These are phyloP conservation scores for Entomortierella parvispora DNA, from an alignment of 192 early-diverging fungal species.

Conservation along the genomic window DNA sequence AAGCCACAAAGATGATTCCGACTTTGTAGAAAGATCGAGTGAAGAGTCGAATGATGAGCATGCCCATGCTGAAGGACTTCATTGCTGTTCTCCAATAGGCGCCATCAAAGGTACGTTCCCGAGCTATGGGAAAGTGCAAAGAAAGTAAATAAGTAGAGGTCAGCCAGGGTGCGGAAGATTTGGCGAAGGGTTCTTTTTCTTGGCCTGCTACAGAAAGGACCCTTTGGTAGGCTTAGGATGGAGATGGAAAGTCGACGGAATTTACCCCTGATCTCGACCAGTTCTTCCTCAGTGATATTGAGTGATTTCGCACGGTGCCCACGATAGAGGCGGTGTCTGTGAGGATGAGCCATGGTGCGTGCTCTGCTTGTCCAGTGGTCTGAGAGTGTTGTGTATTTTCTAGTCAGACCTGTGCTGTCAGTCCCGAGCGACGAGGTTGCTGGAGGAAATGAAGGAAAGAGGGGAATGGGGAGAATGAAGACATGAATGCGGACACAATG, in stretches of 20 bases:
- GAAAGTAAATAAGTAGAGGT: not conserved
- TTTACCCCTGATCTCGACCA: constrained; percentile 62
- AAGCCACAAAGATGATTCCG: constrained; percentile 65
- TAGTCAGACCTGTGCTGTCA: too few species aligned
- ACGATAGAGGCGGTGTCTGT: constrained; percentile 50
- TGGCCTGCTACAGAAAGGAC: too few species aligned
- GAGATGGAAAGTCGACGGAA: not conserved
- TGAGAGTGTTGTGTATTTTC: too few species aligned
- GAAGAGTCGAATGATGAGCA: constrained; percentile 65
- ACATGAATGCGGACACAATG: not conserved
- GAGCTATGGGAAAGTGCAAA: constrained; percentile 42
- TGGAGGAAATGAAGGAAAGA: too few species aligned
- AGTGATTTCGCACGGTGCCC: constrained; percentile 59
- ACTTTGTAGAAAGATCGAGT: constrained; percentile 64
- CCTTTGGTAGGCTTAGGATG: too few species aligned
- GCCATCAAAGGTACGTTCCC: constrained; percentile 69
- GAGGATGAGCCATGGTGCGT: not conserved
- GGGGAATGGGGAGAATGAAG: too few species aligned
- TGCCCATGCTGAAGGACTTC: constrained; percentile 61
- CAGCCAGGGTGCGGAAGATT: too few species aligned
- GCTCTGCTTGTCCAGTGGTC: not conserved
- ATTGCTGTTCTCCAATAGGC: constrained; percentile 69
- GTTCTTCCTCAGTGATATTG: constrained; percentile 57
- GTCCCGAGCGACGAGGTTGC: too few species aligned
- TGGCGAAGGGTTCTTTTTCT: too few species aligned